Evolutionary conservation across 2,329 filamentous ascomycete genomes (phyloP), one percentile per base, ranked within the genome.

Genomic region (Pseudogymnoascus destructans): DNA sequence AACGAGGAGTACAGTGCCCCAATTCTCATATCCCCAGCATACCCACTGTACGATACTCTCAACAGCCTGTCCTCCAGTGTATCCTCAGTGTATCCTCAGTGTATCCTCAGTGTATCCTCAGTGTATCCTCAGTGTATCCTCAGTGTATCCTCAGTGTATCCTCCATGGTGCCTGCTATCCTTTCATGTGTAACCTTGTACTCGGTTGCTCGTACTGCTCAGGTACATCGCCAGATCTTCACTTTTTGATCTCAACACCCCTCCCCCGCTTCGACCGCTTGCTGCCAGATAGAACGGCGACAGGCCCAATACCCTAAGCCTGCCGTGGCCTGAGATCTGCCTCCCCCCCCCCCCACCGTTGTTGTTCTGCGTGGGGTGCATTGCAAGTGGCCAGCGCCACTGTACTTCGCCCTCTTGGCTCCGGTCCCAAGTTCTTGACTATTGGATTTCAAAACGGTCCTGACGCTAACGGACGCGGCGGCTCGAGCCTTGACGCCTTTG

Each of bases 401-500:
- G 42, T 15, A 49, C 42, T 49, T 27, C 23, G 21, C 42, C 23
- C 13, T 49, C 42, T 49, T 49, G 27, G 42, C 23, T 49, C 23
- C 27, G 23, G n/a, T 27, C 23, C 42, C 27, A 27, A 49, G 42
- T 49, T 49, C 42, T 49, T n/a, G 2, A 25, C 21, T 15, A 17
- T n/a, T 23, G 42, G 13, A 15, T 49, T 49, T 17, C 42, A 49
- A 49, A 27, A 49, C 42, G 42, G 23, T 10, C 13, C 42, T 27
- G 42, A 23, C 23, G 42, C 42, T 49, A 27, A 49, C 23, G 42
- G 42, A 49, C 42, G 42, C 23, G 42, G 42, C 42, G 42, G 42
- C 42, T 49, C 42, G 42, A 49, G 23, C 42, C n/a, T n/a, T n/a
- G n/a, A n/a, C n/a, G n/a, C n/a, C 42, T 49, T 49, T 49, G 23